Base-by-base conservation (phyloP, 2,329 filamentous ascomycete species). In the Pyrenochaeta sp. region DNA sequence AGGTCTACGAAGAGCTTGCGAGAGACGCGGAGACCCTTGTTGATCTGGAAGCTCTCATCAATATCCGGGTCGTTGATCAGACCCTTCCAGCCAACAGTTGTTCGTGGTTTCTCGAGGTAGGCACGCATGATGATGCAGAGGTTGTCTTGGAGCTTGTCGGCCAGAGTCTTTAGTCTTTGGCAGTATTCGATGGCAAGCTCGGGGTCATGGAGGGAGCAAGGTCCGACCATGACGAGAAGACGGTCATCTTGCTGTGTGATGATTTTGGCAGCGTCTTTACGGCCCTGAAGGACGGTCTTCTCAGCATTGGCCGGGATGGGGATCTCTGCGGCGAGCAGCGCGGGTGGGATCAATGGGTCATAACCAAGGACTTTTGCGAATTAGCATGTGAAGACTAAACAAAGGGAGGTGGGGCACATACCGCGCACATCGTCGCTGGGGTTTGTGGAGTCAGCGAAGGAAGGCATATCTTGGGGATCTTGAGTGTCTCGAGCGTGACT, bases 11-110 rank as follows among this genome's bases (percentile, higher is more conserved):
- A 99, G 68, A 99, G 82, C 77, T 96, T 88, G 62, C 94, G 84
- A n/a, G 89, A 93, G 44, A 96, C 85, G 20, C 90, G 85, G 43
- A 99, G 82, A 39, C 94, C 94, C 81, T 97, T 97, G 85, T 99
- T 99, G 80, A 99, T 99, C 78, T 96, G 85, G 87, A 89, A 99
- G 68, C 88, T 94, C 72, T 94, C 87, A 74, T 99, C 90, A 71
- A 99, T 96, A 66, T 97, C 92, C 2, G 94, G 94, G 73, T 99
- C 94, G 76, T 99, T 99, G 81, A 99, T 96, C 72, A 99, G 81
- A 38, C 94, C 94, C 78, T 99, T 99, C 94, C 94, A 99, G 69
- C 94, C 94, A 35, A 99, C 92, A 0, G 94, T 99, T 35, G 94
- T 99, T 50, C 94, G 87, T 28, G 94, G 94, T 82, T 99, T 99